Base-by-base conservation (phyloP, 441 rosid genomes). In the Theobroma grandiflorum region DNA sequence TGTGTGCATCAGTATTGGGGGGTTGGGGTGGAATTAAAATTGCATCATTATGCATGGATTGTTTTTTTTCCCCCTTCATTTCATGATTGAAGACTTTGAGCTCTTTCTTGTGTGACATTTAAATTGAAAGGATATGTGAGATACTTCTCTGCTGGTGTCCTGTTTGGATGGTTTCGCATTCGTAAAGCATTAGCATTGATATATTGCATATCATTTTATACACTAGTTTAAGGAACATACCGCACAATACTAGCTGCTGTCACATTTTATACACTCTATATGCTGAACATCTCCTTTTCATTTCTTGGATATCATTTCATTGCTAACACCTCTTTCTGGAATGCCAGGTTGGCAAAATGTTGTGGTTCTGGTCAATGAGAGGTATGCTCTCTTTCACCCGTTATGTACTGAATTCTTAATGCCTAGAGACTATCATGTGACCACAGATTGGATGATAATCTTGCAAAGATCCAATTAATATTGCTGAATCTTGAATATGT, bases 331-430 rank as follows among this genome's bases (percentile, higher is more conserved):
- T 10, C 18, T n/a, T 55, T 72, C 15, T 53, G 47, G 18, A 73
- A 33, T 73, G 40, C 50, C 76, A 73, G 76, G 62, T 73, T 53
- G 31, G 76, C 33, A 20, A 37, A 55, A 40, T 38, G 47, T 18
- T 55, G 18, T 22, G 64, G 47, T 66, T 66, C 63, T 55, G 63
- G 47, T 43, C 31, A 4, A 10, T 2, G 33, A 12, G 59, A 72
- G 65, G 76, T 73, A 73, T 55, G 76, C 2, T 2, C 63, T n/a
- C 47, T 33, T 50, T 15, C 50, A 16, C 45, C 35, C 52, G 31
- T 12, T 45, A 70, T 16, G 9, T 31, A n/a, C 42, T 31, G 53
- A 70, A 70, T 49, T 49, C 38, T 16, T 15, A 68, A 6, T 20
- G 38, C 35, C n/a, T 45, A 43, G 73, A 68, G 20, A 22, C 37